Conservation (phyloP, 768 basidiomycete genomes). For the Polyporus arcularius region DNA sequence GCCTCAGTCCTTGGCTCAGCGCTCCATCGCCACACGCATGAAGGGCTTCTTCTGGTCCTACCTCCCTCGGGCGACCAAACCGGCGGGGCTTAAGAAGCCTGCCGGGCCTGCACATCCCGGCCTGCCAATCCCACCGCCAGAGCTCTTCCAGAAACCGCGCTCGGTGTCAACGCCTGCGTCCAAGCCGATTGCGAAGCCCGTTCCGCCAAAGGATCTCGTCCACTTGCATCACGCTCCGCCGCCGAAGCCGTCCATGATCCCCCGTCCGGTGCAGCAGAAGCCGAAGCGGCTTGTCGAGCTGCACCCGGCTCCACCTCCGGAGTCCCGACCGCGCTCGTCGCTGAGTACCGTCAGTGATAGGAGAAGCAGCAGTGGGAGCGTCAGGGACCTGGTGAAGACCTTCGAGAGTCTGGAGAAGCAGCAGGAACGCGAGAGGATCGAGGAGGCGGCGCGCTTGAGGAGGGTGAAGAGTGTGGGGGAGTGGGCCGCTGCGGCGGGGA, state of each 20-base stretch:
- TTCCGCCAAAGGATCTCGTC: slow-evolving; percentile 67
- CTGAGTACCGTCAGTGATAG: slow-evolving; percentile 36
- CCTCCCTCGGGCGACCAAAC: slow-evolving; percentile 51
- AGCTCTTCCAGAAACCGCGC: slow-evolving; percentile 49
- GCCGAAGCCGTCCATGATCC: slow-evolving; percentile 43
- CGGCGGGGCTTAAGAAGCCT: slow-evolving; percentile 28
- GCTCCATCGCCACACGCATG: slow-evolving; percentile 50
- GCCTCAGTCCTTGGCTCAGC: slow-evolving; percentile 27
- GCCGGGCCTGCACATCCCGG: slow-evolving; percentile 36
- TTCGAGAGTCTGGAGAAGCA: slow-evolving; percentile 54
- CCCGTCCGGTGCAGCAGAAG: slow-evolving; percentile 34
- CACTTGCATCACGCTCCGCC: slow-evolving; percentile 55
- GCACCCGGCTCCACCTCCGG: slow-evolving; percentile 44
- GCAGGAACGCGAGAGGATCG: slow-evolving; percentile 27
- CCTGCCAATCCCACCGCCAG: slow-evolving; percentile 57
- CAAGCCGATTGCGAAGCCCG: slow-evolving; percentile 44
- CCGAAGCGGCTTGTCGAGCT: slow-evolving; percentile 57
- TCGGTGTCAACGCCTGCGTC: slow-evolving; percentile 62
- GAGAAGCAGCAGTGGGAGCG: slow-evolving; percentile 67
- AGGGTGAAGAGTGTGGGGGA: slow-evolving; percentile 39
- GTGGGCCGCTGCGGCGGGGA: slow-evolving; percentile 24
- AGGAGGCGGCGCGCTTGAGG: slow-evolving; percentile 27
- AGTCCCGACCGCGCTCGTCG: slow-evolving; percentile 25
- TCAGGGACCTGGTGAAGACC: slow-evolving; percentile 67
- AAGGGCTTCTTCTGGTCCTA: slow-evolving; percentile 64